A percentile compares a stretch with the other conserved stretches of the same genome.
Conservation (phyloP, 1,139 yeast species). For the Magnusiomyces fungicola region DNA sequence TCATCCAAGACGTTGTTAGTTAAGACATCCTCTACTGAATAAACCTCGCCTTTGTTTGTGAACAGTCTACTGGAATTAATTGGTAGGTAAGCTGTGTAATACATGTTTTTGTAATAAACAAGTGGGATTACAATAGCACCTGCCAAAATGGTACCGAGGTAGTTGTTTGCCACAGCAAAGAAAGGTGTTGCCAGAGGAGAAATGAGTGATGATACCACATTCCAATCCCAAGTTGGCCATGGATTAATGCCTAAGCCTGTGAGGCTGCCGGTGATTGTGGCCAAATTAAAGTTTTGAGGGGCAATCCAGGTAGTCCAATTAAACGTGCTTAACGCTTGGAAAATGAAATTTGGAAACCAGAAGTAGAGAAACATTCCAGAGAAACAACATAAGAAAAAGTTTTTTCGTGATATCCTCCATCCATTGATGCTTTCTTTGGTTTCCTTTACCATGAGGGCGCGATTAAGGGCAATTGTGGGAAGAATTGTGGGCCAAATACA, state of each 20-base stretch:
- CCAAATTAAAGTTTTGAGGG: constrained; percentile 48
- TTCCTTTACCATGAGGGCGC: constrained; percentile 43
- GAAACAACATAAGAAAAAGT: constrained; percentile 39
- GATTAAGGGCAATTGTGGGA: constrained; percentile 49
- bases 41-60: constrained; percentile 42
- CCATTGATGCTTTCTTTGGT: constrained; percentile 42
- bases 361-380: constrained; percentile 41
- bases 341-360: constrained; percentile 52
- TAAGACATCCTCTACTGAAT: constrained; percentile 38
- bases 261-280: constrained; percentile 47
- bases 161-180: constrained; percentile 36
- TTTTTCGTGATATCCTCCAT: constrained; percentile 44
- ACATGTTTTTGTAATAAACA: constrained; percentile 43
- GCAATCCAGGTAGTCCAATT: constrained; percentile 62
- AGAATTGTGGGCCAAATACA: constrained; percentile 52
- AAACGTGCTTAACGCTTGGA: constrained; percentile 45
- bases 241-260: constrained; percentile 49
- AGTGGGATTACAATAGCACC: constrained; percentile 37
- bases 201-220: constrained; percentile 30
- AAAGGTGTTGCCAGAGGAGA: constrained; percentile 37
- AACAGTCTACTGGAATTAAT: constrained; percentile 43
- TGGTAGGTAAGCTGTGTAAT: constrained; percentile 47
- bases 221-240: constrained; percentile 44
- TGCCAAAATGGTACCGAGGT: constrained; percentile 39
- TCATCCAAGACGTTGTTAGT: constrained; percentile 28